A percentile compares a stretch with the other conserved stretches of the same genome.
phyloP scores from a whole-genome alignment of 129 eudicot genomes.

The Daucus carota region DNA sequence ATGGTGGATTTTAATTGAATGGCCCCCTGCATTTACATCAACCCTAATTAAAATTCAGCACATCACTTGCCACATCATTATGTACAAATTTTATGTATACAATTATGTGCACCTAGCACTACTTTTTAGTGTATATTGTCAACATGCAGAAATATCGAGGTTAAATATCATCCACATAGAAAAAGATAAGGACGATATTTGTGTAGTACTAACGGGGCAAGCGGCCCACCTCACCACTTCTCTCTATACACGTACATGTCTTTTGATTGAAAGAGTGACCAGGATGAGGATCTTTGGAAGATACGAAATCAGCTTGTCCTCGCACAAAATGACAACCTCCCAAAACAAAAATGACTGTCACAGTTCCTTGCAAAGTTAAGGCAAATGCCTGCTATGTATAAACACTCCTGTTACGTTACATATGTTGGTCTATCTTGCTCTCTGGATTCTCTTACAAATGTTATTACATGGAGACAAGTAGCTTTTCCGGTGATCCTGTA shows the following conservation, averaged over 20 bases:
- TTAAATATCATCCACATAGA: neutral
- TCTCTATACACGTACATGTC: neutral
- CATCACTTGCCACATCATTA: too few species aligned
- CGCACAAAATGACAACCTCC: neutral
- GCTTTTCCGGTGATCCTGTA: neutral
- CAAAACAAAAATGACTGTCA: neutral
- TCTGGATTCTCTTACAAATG: neutral
- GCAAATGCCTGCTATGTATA: neutral
- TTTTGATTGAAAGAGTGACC: neutral
- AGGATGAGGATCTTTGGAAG: slow-evolving; percentile 6
- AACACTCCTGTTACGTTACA: neutral
- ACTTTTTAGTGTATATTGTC: neutral
- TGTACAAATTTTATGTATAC: too few species aligned
- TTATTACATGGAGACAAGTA: neutral
- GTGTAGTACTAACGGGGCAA: neutral
- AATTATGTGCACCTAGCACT: too few species aligned
- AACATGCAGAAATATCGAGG: neutral
- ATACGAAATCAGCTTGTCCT: slow-evolving; percentile 8
- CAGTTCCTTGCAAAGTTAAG: neutral
- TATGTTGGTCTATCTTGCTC: neutral
- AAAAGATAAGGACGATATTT: neutral
- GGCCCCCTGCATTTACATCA: too few species aligned
- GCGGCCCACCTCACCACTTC: neutral
- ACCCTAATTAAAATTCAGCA: too few species aligned
- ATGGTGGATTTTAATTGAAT: too few species aligned